Base-by-base conservation (phyloP, 257 asterid species). In the Solanum stenotomum region DNA sequence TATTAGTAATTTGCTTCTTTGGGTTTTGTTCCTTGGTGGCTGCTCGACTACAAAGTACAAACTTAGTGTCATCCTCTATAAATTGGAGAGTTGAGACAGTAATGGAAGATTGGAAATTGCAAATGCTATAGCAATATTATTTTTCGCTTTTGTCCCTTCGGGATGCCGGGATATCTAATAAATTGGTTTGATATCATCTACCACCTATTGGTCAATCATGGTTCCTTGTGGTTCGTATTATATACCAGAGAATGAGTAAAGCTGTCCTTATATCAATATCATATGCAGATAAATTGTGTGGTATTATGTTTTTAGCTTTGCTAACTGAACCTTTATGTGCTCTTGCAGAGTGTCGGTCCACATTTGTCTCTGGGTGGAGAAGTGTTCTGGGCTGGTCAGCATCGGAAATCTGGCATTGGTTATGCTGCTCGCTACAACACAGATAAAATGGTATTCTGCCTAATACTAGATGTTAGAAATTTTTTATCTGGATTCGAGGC, bases 331-430 rank as follows among this genome's bases (percentile, higher is more conserved):
- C 42, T 86, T 33, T 25, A 56, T 86, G 85, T 88, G 86, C 89
- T 68, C 68, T 87, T 90, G 93, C 95, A 97, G 99, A 97, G 98
- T 86, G 94, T 97, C 81, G 92, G 95, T 85, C 93, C 94, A 68
- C 89, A 88, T 90, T 90, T 97, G 85, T 97, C 98, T 31, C 91
- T 95, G 92, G 99, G 98, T 46, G 98, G 99, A 77, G 99, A 95
- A 90, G 94, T 94, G 65, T 95, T 96, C 92, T 97, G 99, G 99
- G 97, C 98, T 89, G 98, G 99, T 90, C 98, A 95, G 88, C 98
- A 94, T 90, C 91, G 98, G 81, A 97, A 95, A 90, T 96, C 98
- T 85, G 98, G 98, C 89, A 88, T 95, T 89, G 99, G 99, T 86
- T 97, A 92, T 87, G 97, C 96, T 86, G 98, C 95, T 29, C 98